A percentile compares a stretch with the other conserved stretches of the same genome.
These are phyloP conservation scores for Venturia carpophila DNA, from an alignment of 2,329 filamentous ascomycete genomes.

Conservation along the genomic window DNA sequence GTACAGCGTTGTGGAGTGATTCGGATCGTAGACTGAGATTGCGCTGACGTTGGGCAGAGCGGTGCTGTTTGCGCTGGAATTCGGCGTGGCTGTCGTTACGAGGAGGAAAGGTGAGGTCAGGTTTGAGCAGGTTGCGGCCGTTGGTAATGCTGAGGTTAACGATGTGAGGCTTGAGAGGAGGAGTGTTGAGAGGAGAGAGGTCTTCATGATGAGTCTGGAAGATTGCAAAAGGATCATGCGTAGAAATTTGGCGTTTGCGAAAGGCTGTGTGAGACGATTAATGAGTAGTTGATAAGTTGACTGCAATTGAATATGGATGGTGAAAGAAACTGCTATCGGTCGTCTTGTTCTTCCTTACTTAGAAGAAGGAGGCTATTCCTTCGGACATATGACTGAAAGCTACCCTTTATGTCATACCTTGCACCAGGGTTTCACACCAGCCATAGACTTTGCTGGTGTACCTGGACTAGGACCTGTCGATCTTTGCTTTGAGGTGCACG, in stretches of 20 bases:
- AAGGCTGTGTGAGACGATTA: too few species aligned
- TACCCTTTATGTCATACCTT: constrained; percentile 1
- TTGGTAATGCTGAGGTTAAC: neutral
- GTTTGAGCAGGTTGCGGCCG: neutral
- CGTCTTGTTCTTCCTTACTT: neutral
- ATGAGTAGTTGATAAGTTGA: neutral
- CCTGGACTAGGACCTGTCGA: constrained; percentile 6
- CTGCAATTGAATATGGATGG: neutral
- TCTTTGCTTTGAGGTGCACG: neutral
- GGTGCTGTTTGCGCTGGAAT: neutral
- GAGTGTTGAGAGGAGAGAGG: neutral
- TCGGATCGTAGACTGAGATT: constrained; percentile 24
- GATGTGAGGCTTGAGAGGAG: neutral
- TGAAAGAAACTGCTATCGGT: neutral
- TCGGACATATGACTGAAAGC: neutral
- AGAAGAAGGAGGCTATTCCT: neutral
- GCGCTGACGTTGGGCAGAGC: constrained; percentile 19
- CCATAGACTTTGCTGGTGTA: constrained; percentile 9
- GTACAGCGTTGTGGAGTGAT: constrained; percentile 29
- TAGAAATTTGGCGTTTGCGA: neutral
- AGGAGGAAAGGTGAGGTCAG: neutral
- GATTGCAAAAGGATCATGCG: neutral
- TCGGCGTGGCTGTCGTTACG: neutral
- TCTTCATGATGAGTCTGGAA: neutral
- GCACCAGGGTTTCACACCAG: constrained; percentile 3